These are phyloP conservation scores for Mycena chlorophos DNA, from an alignment of 768 basidiomycete species.

Conservation along the genomic window DNA sequence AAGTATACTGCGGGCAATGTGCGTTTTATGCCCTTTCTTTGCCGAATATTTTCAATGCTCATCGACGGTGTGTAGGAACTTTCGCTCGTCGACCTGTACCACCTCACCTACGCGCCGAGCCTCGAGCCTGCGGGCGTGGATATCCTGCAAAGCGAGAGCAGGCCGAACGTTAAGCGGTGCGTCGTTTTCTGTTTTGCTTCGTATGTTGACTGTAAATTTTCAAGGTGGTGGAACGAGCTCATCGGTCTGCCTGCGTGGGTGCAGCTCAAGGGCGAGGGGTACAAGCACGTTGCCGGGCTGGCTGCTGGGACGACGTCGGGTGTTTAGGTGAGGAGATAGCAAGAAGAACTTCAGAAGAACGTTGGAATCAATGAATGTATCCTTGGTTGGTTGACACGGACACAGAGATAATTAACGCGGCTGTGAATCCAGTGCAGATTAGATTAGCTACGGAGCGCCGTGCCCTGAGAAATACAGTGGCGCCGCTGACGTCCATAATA, in stretches of 20 bases:
- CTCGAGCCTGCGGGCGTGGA: constrained; percentile 19
- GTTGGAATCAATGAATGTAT: no score
- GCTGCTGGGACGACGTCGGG: no score
- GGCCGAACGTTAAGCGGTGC: constrained; percentile 43
- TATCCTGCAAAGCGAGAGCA: constrained; percentile 25
- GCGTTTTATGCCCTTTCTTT: constrained; percentile 8
- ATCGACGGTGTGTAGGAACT: constrained; percentile 24
- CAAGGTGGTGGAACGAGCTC: constrained; percentile 26
- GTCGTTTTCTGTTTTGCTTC: neutral
- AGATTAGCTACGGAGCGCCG: no score
- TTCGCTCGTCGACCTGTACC: constrained; percentile 54
- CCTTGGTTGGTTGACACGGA: no score
- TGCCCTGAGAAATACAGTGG: no score
- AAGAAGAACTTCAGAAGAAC: no score
- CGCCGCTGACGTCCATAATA: no score
- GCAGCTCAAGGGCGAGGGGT: constrained; percentile 1
- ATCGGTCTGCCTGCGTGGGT: constrained; percentile 2
- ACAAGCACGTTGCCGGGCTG: no score
- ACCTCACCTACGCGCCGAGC: constrained; percentile 38
- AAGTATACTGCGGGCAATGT: constrained; percentile 46
- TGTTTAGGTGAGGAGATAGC: no score
- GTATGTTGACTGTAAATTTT: neutral
- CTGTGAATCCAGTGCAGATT: no score
- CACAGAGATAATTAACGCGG: no score
- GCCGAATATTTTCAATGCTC: neutral